Evolutionary conservation across 2,329 filamentous ascomycete genomes (phyloP).

Genomic region (Purpureocillium takamizusanense): DNA sequence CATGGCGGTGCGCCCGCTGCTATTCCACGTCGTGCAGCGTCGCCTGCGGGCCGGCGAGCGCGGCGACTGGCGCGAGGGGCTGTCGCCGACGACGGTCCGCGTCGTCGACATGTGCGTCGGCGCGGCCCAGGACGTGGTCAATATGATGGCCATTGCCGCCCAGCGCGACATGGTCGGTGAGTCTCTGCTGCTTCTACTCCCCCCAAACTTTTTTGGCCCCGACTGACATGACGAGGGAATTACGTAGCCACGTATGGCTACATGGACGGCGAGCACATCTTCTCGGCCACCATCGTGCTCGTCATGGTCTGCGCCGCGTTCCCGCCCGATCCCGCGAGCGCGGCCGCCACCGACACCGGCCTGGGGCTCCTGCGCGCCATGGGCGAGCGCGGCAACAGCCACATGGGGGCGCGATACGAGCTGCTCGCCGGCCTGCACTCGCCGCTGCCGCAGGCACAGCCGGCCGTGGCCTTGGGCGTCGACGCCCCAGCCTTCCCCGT

Average conservation of each 20-base stretch:
- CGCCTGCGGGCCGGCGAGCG: constrained; percentile 25
- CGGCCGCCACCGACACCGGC: constrained; percentile 33
- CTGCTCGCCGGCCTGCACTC: constrained; percentile 19
- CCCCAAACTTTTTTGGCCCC: no score
- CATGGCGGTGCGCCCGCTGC: constrained; percentile 44
- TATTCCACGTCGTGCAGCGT: constrained; percentile 43
- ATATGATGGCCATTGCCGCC: constrained; percentile 12
- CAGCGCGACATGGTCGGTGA: constrained; percentile 33
- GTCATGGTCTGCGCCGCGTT: constrained; percentile 47
- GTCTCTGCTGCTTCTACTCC: constrained; percentile 4
- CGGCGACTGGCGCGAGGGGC: constrained; percentile 25
- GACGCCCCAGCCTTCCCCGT: constrained; percentile 15
- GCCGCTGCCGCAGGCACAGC: constrained; percentile 8
- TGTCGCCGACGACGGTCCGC: constrained; percentile 36
- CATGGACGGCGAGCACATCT: constrained; percentile 47
- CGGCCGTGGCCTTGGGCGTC: background rate
- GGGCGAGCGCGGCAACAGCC: constrained; percentile 42
- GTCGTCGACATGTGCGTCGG: constrained; percentile 44
- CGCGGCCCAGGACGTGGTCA: constrained; percentile 33
- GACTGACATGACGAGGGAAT: no score
- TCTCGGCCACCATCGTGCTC: constrained; percentile 43
- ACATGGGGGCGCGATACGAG: constrained; percentile 23
- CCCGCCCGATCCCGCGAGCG: constrained; percentile 31
- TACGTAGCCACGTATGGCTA: constrained; percentile 42
- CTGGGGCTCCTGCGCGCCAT: constrained; percentile 38